Base-by-base conservation (phyloP, 129 eudicot genomes). In the Dittrichia graveolens region DNA sequence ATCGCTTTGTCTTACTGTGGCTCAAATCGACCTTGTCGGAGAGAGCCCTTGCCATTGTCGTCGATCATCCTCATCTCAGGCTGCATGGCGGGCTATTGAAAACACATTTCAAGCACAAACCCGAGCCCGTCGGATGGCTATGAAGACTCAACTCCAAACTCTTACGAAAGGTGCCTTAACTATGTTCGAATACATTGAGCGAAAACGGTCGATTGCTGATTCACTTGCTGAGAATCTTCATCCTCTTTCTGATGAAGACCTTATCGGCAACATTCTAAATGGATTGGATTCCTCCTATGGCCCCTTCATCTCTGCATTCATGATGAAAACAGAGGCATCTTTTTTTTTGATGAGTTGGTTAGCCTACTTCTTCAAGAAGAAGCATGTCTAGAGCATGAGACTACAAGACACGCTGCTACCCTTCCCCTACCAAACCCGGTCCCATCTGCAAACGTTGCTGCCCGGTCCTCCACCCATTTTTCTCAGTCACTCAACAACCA, bases 161-260 rank as follows among this genome's bases (percentile, higher is more conserved):
- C 19, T 52, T 52, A 12, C 19, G 7, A 52, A 52, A 7, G 57
- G 57, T 4, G 4, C 57, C 5, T 3, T 52, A 7, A 3, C 57
- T 7, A 52, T 52, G 57, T 3, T 52, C 7, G 57, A 12, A 7
- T 52, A 52, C n/a, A 4, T 56, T 10, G 61, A 56, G 7, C 5
- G 5, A 11, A 56, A 56, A 12, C 5, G 62, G 7, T 56, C 62
- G 5, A 56, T 56, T 39, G 5, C 62, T 56, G 39, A 56, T 19
- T 56, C 61, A 4, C 7, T 56, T 8, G 37, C 61, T 56, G 39
- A 8, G 19, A 56, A 10, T 56, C 37, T 56, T 56, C 61, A 24
- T 56, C 61, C 61, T 10, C 5, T 56, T 56, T 10, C 8, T 10
- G 39, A 56, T 56, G 61, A 56, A 56, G 61, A 56, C 14, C 58